Base-by-base conservation (phyloP, 2,329 filamentous ascomycete genomes). In the Diaporthe ilicicola region DNA sequence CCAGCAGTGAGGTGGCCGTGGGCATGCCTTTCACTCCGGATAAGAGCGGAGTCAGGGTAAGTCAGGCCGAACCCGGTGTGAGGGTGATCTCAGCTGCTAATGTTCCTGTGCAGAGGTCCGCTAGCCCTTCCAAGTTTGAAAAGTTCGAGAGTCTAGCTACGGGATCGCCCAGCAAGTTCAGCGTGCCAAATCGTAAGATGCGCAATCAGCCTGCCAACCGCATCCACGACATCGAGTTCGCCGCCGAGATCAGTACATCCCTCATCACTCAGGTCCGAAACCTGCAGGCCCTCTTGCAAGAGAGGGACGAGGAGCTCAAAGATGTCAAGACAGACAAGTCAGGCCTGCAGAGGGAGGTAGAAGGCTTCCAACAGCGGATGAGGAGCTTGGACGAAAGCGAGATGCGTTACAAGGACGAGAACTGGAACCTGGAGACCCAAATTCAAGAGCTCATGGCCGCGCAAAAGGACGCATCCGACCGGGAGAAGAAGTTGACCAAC, bases 181-280 rank as follows among this genome's bases (percentile, higher is more conserved):
- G 88, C 76, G 93, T 96, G 10, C 94, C 94, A 1, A 95, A 93
- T 75, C 90, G 95, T 75, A 96, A 95, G 80, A 89, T 96, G 79
- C 90, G 96, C 69, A 98, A 98, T 76, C 95, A 98, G 79, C 93
- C 94, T 2, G 89, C 92, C 12, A 96, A 91, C 78, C 91, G 95
- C 65, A 92, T 97, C 15, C 94, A 98, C 79, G 96, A 99, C 78
- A 97, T 99, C 78, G 94, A 98, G 76, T 97, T 99, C 78, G 96
- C 95, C n/a, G 95, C 96, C 64, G 95, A 99, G 79, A 98, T 99
- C 77, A 98, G 94, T 78, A 97, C 94, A 7, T 97, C 94, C 2
- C 86, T 99, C 65, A 91, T 99, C 65, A 91, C 93, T n/a, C 96
- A 98, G 82, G 93, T 99, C 64, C 92, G 96, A 73, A 94, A 96